These are phyloP conservation scores for Cyberlindnera nakhonratchasimensis DNA, from an alignment of 805 yeast species.

Conservation along the genomic window DNA sequence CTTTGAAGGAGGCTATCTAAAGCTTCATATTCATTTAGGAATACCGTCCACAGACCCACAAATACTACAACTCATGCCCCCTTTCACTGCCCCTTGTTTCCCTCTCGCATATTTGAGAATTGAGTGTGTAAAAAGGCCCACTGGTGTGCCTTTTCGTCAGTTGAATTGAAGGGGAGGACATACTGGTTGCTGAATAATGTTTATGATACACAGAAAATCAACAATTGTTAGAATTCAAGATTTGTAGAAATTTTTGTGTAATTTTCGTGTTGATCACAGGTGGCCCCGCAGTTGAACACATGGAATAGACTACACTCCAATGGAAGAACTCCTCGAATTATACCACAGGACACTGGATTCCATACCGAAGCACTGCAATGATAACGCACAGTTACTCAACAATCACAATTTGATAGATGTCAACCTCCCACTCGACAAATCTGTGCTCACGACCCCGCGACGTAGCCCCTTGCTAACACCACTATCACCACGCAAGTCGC, in stretches of 20 bases:
- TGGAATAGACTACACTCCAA: not conserved
- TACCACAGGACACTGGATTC: too few relatives aligned
- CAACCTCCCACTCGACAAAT: not conserved
- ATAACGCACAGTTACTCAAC: too few relatives aligned
- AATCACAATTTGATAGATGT: not conserved
- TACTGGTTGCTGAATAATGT: slow-evolving; percentile 2
- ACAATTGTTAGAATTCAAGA: not conserved
- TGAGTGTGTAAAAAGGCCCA: not conserved
- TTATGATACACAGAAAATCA: slow-evolving; percentile 7
- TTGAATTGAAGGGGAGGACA: not conserved
- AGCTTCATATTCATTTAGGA: not conserved
- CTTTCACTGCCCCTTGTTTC: not conserved
- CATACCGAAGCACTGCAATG: too few relatives aligned
- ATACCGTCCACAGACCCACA: not conserved
- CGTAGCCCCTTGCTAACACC: not conserved
- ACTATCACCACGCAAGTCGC: slow-evolving; percentile 14
- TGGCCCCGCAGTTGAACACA: too few relatives aligned
- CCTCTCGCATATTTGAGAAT: not conserved
- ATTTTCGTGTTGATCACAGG: not conserved
- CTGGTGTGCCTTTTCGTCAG: not conserved
- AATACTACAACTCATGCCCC: not conserved
- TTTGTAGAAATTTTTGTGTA: not conserved
- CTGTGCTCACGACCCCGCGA: not conserved
- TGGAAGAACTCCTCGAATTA: not conserved
- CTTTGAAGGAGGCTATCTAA: slow-evolving; percentile 82